Evolutionary conservation across 2,329 filamentous ascomycete genomes (phyloP).

Genomic region (Verticillium klebahnii): DNA sequence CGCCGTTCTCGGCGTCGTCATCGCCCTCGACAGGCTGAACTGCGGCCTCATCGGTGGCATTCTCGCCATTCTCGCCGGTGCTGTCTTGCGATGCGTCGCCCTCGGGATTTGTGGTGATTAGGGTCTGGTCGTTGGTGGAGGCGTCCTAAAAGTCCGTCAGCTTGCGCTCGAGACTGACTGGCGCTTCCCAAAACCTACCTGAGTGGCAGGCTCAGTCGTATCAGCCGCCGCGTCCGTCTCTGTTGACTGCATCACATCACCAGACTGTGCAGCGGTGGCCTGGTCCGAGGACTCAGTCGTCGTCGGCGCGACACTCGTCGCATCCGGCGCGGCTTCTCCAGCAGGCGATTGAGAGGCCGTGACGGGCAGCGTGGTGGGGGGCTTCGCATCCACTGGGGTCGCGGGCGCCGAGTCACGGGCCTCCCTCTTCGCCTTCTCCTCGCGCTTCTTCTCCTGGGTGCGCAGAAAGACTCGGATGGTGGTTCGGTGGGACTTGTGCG

Average conservation of each 20-base stretch:
- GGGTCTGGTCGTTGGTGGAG: background rate
- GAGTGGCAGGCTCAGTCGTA: background rate
- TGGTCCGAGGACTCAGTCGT: background rate
- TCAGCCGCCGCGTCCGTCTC: background rate
- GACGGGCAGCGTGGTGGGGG: constrained; percentile 25
- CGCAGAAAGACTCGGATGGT: constrained; percentile 90
- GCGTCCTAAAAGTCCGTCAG: background rate
- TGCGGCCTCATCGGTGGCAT: constrained; percentile 9
- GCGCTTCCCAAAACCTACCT: background rate
- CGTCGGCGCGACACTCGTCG: background rate
- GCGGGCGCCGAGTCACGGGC: constrained; percentile 32
- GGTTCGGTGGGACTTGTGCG: constrained; percentile 85
- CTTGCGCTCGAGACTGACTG: background rate
- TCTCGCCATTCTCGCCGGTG: background rate
- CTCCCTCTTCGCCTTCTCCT: constrained; percentile 55
- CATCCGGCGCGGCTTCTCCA: constrained; percentile 10
- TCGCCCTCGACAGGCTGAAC: constrained; percentile 7
- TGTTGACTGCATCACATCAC: background rate
- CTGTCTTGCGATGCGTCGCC: background rate
- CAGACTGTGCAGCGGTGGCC: background rate
- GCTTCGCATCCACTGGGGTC: constrained; percentile 36
- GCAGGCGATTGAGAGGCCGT: constrained; percentile 15
- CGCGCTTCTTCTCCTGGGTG: constrained; percentile 85
- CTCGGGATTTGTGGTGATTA: background rate
- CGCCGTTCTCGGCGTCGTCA: constrained; percentile 11